These are phyloP conservation scores for Starmerella apicola DNA, from an alignment of 805 yeast genomes.

Conservation along the genomic window DNA sequence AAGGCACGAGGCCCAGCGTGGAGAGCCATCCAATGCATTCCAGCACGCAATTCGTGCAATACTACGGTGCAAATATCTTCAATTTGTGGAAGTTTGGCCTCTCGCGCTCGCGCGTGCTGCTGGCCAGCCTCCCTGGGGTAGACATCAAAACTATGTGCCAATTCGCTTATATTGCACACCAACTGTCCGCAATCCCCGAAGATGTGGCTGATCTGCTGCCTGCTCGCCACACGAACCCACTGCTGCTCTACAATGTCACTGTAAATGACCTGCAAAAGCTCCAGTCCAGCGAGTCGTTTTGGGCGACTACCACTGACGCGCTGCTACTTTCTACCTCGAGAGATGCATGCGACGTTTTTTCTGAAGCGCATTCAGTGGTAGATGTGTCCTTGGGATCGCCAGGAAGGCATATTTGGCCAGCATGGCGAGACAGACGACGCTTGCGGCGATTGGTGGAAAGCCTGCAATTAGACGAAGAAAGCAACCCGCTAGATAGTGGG, in stretches of 20 bases:
- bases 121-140: conserved; percentile 22
- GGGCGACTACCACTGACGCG: conserved; percentile 58
- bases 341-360: conserved; percentile 19
- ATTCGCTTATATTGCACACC: conserved; percentile 45
- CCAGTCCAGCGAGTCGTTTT: conserved; percentile 29
- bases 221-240: conserved; percentile 15
- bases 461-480: background rate
- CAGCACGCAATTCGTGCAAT: conserved; percentile 33
- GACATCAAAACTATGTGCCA: conserved; percentile 24
- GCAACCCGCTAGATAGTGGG: background rate
- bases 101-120: conserved; percentile 42
- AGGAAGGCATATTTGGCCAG: conserved; percentile 11
- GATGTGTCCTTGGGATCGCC: conserved; percentile 5
- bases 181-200: conserved; percentile 52
- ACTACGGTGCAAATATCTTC: conserved; percentile 54
- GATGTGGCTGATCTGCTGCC: conserved; percentile 34
- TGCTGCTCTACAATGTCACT: conserved; percentile 44
- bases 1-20: conserved; percentile 9
- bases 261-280: conserved; percentile 42
- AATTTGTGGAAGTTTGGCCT: conserved; percentile 52
- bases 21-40: conserved; percentile 29
- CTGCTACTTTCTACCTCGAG: conserved; percentile 33
- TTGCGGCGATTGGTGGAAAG: conserved; percentile 17
- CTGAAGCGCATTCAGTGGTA: conserved; percentile 7
- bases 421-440: conserved; percentile 22